These are phyloP conservation scores for Cyberlindnera galapagoensis DNA, from an alignment of 805 yeast species.

Conservation along the genomic window DNA sequence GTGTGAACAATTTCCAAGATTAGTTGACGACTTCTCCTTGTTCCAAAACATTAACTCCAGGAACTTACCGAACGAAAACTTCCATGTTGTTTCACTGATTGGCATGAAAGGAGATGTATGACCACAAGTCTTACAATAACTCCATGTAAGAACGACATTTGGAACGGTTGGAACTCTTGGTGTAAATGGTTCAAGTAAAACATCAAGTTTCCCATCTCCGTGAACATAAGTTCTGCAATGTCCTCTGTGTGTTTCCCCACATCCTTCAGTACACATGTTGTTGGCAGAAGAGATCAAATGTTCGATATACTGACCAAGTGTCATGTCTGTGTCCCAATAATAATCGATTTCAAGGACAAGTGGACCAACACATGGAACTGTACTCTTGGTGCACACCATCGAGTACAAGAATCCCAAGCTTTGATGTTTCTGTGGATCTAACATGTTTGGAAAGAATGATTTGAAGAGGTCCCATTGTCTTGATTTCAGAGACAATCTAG, in stretches of 20 bases:
- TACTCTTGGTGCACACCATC: constrained; percentile 72
- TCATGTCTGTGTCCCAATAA: constrained; percentile 86
- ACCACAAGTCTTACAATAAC: constrained; percentile 77
- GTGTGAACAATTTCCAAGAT: constrained; percentile 66
- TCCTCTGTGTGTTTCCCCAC: constrained; percentile 61
- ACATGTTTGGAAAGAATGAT: constrained; percentile 46
- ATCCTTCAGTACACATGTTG: constrained; percentile 70
- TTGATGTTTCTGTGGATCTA: constrained; percentile 71
- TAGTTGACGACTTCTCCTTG: constrained; percentile 43
- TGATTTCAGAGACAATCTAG: constrained; percentile 26
- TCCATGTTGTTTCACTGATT: constrained; percentile 84
- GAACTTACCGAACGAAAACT: constrained; percentile 88
- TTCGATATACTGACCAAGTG: constrained; percentile 85
- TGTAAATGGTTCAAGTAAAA: constrained; percentile 57
- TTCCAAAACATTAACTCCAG: constrained; percentile 83
- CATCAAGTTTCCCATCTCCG: constrained; percentile 77
- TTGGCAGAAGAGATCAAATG: constrained; percentile 63
- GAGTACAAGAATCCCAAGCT: constrained; percentile 73
- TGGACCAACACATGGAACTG: constrained; percentile 93
- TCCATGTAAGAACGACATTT: constrained; percentile 76
- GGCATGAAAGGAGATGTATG: constrained; percentile 69
- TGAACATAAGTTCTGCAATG: constrained; percentile 88
- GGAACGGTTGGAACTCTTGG: constrained; percentile 53
- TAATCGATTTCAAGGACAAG: constrained; percentile 76
- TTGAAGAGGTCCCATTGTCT: constrained; percentile 67